Evolutionary conservation across 495 filamentous ascomycete species (phyloP).

Genomic region (Neurospora pannonica): DNA sequence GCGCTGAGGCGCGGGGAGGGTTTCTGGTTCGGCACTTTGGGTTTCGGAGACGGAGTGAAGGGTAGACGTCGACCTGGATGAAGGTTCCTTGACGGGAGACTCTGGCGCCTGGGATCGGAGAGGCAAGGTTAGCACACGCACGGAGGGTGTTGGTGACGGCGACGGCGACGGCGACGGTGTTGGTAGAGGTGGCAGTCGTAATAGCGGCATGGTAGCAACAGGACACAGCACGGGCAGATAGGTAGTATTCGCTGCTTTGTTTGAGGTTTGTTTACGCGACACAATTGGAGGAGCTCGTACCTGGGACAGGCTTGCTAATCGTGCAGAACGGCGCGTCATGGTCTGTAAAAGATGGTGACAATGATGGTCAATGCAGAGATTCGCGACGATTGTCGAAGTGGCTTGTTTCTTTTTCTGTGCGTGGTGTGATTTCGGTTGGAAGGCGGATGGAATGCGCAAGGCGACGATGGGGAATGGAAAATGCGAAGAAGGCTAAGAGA

Average conservation of each 20-base stretch:
- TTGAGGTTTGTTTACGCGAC: conserved; percentile 6
- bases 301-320: conserved; percentile 35
- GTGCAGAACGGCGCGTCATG: conserved; percentile 41
- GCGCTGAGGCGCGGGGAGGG: conserved; percentile 19
- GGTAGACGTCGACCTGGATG: conserved; percentile 9
- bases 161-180: background rate
- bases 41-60: conserved; percentile 36
- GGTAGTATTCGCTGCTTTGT: background rate
- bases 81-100: conserved; percentile 5
- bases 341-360: background rate
- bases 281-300: conserved; percentile 18
- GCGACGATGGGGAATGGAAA: background rate
- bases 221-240: background rate
- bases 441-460: conserved; percentile 1
- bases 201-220: background rate
- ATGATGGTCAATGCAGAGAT: background rate
- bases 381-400: background rate
- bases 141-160: conserved; percentile 8
- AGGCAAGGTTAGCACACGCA: conserved; percentile 1
- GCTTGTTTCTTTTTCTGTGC: background rate
- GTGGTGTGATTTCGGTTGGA: background rate
- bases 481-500: background rate
- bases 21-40: conserved; percentile 20
- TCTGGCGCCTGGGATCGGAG: conserved; percentile 8
- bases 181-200: background rate